Conservation (phyloP, 1,139 yeast genomes). For the Eremothecium cymbalariae region DNA sequence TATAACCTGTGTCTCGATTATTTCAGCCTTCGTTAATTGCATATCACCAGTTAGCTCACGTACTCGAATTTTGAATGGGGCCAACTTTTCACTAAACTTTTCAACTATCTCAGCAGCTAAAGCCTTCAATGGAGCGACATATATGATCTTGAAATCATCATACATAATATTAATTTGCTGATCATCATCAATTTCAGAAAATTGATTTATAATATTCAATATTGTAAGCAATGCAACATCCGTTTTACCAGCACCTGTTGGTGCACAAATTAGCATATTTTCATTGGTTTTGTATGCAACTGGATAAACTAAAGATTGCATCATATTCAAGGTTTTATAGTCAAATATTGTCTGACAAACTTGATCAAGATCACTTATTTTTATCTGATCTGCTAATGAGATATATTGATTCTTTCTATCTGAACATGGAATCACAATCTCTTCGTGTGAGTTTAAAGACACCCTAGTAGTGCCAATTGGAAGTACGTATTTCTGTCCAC, state of each 20-base stretch:
- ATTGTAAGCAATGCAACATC: slow-evolving; percentile 88
- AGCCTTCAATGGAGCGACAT: slow-evolving; percentile 95
- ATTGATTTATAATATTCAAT: slow-evolving; percentile 69
- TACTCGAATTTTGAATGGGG: slow-evolving; percentile 79
- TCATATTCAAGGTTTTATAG: slow-evolving; percentile 69
- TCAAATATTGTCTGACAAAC: slow-evolving; percentile 80
- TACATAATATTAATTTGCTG: slow-evolving; percentile 58
- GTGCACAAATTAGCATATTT: slow-evolving; percentile 96
- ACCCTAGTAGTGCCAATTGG: slow-evolving; percentile 77
- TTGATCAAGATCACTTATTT: slow-evolving; percentile 57
- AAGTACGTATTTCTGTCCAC: slow-evolving; percentile 70
- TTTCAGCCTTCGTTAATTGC: slow-evolving; percentile 83
- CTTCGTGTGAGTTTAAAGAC: slow-evolving; percentile 62
- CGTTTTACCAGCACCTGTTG: slow-evolving; percentile 99
- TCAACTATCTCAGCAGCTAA: slow-evolving; percentile 96
- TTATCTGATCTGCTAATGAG: slow-evolving; percentile 41
- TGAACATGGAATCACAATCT: slow-evolving; percentile 74
- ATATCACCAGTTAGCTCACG: slow-evolving; percentile 94
- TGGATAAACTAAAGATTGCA: slow-evolving; percentile 88
- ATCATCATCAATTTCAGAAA: slow-evolving; percentile 39
- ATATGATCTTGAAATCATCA: slow-evolving; percentile 81
- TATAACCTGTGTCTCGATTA: slow-evolving; percentile 75
- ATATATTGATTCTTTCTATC: slow-evolving; percentile 41
- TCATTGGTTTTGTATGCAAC: slow-evolving; percentile 90
- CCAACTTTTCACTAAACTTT: slow-evolving; percentile 67